Evolutionary conservation across 129 eudicot genomes (phyloP).

Genomic region (Rutidosis leptorrhynchoides): DNA sequence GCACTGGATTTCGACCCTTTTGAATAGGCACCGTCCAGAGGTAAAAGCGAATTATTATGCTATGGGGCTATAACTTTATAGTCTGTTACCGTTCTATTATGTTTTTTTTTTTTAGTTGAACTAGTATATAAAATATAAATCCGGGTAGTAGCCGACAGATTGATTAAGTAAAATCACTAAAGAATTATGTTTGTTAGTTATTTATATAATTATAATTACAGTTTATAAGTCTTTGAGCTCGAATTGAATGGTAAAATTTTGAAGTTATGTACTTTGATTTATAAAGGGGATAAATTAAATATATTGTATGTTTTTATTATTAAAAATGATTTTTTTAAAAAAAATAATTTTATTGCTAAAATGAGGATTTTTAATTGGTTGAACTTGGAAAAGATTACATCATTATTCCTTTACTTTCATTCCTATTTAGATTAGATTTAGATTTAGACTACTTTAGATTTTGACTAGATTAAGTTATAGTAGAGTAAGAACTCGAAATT

Average conservation of each 20-base stretch:
- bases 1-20: slow-evolving; percentile 91
- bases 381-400: too few species aligned
- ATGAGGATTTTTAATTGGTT: too few species aligned
- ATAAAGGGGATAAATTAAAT: background rate
- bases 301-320: too few species aligned
- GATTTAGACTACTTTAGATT: too few species aligned
- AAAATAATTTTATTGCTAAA: too few species aligned
- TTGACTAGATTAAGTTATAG: too few species aligned
- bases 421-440: too few species aligned
- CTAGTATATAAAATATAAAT: background rate
- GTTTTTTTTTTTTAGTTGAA: background rate
- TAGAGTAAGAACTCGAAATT: too few species aligned
- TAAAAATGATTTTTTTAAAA: too few species aligned
- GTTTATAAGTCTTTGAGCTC: background rate
- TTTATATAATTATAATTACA: background rate
- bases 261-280: background rate
- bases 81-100: slow-evolving; percentile 3
- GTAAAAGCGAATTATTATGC: slow-evolving; percentile 33
- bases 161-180: too few species aligned
- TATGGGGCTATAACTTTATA: background rate
- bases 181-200: background rate
- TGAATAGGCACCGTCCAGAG: slow-evolving; percentile 78
- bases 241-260: too few species aligned
- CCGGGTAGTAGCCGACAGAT: background rate
- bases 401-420: too few species aligned